phyloP scores from a whole-genome alignment of 331 rosid genomes.

The Cydonia oblonga region DNA sequence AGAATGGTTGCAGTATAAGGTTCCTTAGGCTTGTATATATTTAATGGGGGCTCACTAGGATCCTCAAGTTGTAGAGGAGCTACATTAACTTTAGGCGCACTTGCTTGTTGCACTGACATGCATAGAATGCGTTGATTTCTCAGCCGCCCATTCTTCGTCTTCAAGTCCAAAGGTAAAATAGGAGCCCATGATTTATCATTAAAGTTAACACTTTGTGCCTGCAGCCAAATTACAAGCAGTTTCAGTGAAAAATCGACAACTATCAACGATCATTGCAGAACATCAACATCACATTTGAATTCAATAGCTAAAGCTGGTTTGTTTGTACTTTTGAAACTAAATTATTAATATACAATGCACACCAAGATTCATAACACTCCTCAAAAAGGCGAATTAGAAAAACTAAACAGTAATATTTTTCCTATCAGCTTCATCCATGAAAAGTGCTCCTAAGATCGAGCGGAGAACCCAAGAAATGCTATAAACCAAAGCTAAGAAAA shows the following conservation, averaged over 20 bases:
- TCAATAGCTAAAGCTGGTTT: neutral
- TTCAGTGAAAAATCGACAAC: neutral
- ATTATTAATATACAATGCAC: neutral
- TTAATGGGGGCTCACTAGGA: constrained; percentile 68
- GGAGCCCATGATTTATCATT: constrained; percentile 51
- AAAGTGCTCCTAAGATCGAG: neutral
- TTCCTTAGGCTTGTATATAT: constrained; percentile 64
- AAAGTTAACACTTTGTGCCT: constrained; percentile 42
- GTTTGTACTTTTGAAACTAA: neutral
- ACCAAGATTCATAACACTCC: neutral
- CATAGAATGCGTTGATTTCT: constrained; percentile 42
- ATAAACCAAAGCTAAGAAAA: neutral
- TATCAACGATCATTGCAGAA: neutral
- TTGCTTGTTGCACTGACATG: constrained; percentile 91
- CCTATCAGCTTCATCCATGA: neutral
- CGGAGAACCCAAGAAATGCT: neutral
- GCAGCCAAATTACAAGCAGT: constrained; percentile 17
- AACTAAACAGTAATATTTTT: neutral
- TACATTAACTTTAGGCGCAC: constrained; percentile 53
- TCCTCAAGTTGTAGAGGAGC: constrained; percentile 67
- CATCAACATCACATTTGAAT: neutral
- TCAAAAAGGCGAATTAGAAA: neutral
- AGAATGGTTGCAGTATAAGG: constrained; percentile 87
- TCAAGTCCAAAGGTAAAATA: constrained; percentile 34
- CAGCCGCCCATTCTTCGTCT: constrained; percentile 23